Conservation (phyloP, 75 land plant species). For the Selaginella tamariscina region DNA sequence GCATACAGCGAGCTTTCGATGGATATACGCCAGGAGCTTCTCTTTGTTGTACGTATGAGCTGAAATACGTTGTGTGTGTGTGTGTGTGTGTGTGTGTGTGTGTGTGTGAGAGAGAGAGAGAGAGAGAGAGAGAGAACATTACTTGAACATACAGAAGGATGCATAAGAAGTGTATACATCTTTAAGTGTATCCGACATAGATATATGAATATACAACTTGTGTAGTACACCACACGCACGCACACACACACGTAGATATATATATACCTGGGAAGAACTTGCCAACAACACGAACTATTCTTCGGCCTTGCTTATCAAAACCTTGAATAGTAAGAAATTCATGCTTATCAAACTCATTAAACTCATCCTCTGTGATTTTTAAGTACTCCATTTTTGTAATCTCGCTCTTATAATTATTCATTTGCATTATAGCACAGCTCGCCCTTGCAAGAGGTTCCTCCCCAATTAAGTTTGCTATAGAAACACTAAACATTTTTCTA, state of each 20-base stretch:
- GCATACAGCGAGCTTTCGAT: slow-evolving; percentile 39
- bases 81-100: too few relatives aligned
- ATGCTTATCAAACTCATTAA: slow-evolving; percentile 47
- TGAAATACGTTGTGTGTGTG: too few relatives aligned
- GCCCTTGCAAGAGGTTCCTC: neutral
- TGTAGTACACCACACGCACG: too few relatives aligned
- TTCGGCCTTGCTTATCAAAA: slow-evolving; percentile 46
- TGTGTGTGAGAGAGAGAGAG: too few relatives aligned
- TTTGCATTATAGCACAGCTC: neutral
- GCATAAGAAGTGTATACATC: too few relatives aligned
- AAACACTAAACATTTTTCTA: neutral
- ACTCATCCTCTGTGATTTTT: neutral
- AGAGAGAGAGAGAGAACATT: too few relatives aligned
- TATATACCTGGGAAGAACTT: slow-evolving; percentile 70
- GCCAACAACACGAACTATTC: slow-evolving; percentile 69
- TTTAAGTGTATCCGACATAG: too few relatives aligned
- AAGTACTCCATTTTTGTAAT: neutral
- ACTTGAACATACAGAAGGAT: too few relatives aligned
- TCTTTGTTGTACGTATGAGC: slow-evolving; percentile 51
- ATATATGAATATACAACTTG: too few relatives aligned
- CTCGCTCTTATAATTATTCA: neutral
- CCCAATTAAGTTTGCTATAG: neutral
- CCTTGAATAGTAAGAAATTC: slow-evolving; percentile 54
- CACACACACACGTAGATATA: neutral
- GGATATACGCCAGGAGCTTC: slow-evolving; percentile 57